Conservation (phyloP, 1,284 basidiomycete genomes). For the Ganoderma sp. region DNA sequence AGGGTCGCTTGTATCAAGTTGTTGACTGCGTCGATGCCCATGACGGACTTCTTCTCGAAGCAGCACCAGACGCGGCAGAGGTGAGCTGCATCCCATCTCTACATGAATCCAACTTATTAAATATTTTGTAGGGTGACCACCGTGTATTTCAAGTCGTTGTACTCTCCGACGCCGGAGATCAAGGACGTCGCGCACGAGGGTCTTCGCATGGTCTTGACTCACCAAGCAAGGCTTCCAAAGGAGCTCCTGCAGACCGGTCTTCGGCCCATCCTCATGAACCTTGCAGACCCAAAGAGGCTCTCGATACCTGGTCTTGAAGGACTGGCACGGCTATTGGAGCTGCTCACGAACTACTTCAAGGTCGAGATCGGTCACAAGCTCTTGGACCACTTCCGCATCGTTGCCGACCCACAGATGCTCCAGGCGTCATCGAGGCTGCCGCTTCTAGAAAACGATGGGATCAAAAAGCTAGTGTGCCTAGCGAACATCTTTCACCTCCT, state of each 20-base stretch:
- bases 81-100: slow-evolving; percentile 48
- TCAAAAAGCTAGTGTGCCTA: slow-evolving; percentile 91
- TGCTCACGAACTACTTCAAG: slow-evolving; percentile 99
- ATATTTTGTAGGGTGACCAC: slow-evolving; percentile 74
- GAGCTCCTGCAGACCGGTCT: slow-evolving; percentile 95
- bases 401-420: slow-evolving; percentile 88
- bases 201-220: slow-evolving; percentile 86
- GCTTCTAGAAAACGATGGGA: slow-evolving; percentile 87
- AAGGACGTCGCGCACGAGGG: slow-evolving; percentile 97
- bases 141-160: slow-evolving; percentile 99
- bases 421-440: slow-evolving; percentile 79
- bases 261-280: slow-evolving; percentile 96
- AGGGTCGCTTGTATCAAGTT: slow-evolving; percentile 96
- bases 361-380: slow-evolving; percentile 99
- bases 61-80: slow-evolving; percentile 85
- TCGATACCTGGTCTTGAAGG: slow-evolving; percentile 97
- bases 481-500: slow-evolving; percentile 98
- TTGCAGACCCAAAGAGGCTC: slow-evolving; percentile 94
- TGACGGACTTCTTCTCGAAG: slow-evolving; percentile 90
- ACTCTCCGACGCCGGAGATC: slow-evolving; percentile 91
- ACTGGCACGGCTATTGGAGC: slow-evolving; percentile 91
- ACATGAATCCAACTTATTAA: background rate
- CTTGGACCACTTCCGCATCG: slow-evolving; percentile 92
- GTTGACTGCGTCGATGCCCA: slow-evolving; percentile 92
- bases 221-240: slow-evolving; percentile 93